Evolutionary conservation across 257 asterid genomes (phyloP), one percentile per base, ranked within the genome.

Genomic region (Solanum clarkiae): DNA sequence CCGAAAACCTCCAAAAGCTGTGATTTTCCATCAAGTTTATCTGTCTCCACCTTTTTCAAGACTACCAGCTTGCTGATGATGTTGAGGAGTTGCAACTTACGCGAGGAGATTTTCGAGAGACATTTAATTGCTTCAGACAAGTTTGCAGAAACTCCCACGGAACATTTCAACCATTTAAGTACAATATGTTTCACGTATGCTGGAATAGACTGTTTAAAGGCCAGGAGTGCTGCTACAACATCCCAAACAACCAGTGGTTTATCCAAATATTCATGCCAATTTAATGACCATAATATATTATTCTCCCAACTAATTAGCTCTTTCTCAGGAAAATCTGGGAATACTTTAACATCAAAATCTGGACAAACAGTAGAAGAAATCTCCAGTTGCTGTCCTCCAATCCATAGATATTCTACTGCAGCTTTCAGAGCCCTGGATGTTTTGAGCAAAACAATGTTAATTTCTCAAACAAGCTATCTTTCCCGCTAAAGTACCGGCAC

Each of bases 361-460:
- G 87, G 84, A 88, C 68, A 85, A 82, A 29, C 24, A 81, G 70
- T 17, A 63, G 89, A 32, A 71, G 90, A 87, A 83, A 85, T 81
- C 90, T 90, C 94, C 89, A 93, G 86, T 84, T 94, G 97, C 89
- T 96, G 98, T 85, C 98, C 98, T 85, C 98, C 99, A 83, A 94
- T 91, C 98, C 98, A 95, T 82, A 92, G 90, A 85, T 91, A 97
- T 84, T 94, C 98, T 29, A 97, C 86, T 47, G 95, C 93, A 85
- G 97, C 95, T 88, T 84, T 95, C 72, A 87, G 92, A 51, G 92
- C 85, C 90, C 98, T 94, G 94, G 26, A 84, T 8, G 84, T 84
- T 85, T 60, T 47, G 81, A 59, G 49, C 84, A 77, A 84, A 79
- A 45, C 12, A 11, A 53, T 17, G 47, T 79, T 53, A 79, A 65